Conservation (phyloP, 179 eudicot species). For the Beta macrorhiza region DNA sequence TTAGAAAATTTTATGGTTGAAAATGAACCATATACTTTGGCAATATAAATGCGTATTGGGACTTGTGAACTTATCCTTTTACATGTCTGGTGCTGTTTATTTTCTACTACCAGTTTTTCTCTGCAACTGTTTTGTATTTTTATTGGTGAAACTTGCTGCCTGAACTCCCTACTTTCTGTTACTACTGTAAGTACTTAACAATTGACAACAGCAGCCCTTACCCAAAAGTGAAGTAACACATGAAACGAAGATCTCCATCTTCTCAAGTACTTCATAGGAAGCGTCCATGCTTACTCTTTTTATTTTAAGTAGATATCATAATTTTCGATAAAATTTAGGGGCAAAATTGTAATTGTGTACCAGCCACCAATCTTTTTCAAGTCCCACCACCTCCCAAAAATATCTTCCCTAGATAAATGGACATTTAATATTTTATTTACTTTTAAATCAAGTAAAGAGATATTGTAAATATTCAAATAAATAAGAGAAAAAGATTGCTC, state of each 20-base stretch:
- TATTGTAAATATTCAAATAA: no score
- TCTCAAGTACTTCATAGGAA: neutral
- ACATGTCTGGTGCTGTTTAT: no score
- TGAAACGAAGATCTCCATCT: constrained; percentile 1
- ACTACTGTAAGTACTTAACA: neutral
- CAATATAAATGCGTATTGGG: no score
- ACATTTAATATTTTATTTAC: neutral
- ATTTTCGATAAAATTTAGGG: neutral
- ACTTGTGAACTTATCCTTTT: no score
- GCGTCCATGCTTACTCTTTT: constrained; percentile 3
- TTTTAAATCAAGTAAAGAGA: neutral
- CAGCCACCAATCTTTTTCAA: neutral
- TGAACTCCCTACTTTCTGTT: neutral
- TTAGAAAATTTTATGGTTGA: no score
- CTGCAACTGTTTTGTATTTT: neutral
- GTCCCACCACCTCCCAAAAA: constrained; percentile 16
- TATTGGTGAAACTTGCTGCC: neutral
- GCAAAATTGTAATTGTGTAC: constrained; percentile 2
- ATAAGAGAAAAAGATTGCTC: no score
- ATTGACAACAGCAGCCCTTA: constrained; percentile 14
- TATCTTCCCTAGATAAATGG: constrained; percentile 10
- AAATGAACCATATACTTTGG: no score
- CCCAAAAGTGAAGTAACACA: constrained; percentile 13
- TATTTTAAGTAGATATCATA: neutral
- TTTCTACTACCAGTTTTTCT: neutral